Conservation (phyloP, 495 filamentous ascomycete genomes). For the Penicillium antarcticum region DNA sequence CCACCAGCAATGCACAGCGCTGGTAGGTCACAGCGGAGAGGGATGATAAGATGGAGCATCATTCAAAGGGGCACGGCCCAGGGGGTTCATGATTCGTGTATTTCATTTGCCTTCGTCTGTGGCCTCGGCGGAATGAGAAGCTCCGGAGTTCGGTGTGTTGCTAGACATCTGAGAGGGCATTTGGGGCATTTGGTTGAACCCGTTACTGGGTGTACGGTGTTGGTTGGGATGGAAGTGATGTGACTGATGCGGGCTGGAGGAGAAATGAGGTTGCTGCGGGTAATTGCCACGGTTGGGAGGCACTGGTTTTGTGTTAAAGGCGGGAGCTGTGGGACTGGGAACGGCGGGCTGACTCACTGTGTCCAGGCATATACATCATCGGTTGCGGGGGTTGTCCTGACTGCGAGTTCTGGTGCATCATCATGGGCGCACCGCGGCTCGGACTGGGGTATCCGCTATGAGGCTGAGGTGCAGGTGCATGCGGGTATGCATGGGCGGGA, state of each 20-base stretch:
- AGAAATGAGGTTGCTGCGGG: slow-evolving; percentile 57
- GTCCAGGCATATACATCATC: slow-evolving; percentile 67
- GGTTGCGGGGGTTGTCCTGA: slow-evolving; percentile 60
- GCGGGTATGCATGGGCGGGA: slow-evolving; percentile 62
- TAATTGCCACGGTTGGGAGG: slow-evolving; percentile 57
- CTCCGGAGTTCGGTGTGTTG: slow-evolving; percentile 35
- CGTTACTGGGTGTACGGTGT: slow-evolving; percentile 57
- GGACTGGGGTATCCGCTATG: slow-evolving; percentile 84
- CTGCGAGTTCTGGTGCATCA: slow-evolving; percentile 80
- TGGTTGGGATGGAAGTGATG: slow-evolving; percentile 62
- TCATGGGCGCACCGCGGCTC: slow-evolving; percentile 71
- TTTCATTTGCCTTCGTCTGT: slow-evolving; percentile 58
- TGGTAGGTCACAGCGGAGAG: slow-evolving; percentile 1
- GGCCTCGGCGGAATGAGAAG: slow-evolving; percentile 42
- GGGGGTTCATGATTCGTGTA: slow-evolving; percentile 4
- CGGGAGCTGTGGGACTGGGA: neutral
- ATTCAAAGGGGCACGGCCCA: slow-evolving; percentile 6
- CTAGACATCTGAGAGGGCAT: slow-evolving; percentile 43
- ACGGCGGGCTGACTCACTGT: slow-evolving; percentile 54
- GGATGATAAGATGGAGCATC: slow-evolving; percentile 1
- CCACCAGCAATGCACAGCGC: neutral
- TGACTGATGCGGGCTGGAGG: slow-evolving; percentile 61
- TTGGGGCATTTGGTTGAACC: slow-evolving; percentile 54
- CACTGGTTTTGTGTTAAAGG: slow-evolving; percentile 43
- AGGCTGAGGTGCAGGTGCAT: slow-evolving; percentile 60